A percentile compares a stretch with the other conserved stretches of the same genome.
Evolutionary conservation across 768 basidiomycete genomes (phyloP).

Genomic region (Leccinum pellstonianum): DNA sequence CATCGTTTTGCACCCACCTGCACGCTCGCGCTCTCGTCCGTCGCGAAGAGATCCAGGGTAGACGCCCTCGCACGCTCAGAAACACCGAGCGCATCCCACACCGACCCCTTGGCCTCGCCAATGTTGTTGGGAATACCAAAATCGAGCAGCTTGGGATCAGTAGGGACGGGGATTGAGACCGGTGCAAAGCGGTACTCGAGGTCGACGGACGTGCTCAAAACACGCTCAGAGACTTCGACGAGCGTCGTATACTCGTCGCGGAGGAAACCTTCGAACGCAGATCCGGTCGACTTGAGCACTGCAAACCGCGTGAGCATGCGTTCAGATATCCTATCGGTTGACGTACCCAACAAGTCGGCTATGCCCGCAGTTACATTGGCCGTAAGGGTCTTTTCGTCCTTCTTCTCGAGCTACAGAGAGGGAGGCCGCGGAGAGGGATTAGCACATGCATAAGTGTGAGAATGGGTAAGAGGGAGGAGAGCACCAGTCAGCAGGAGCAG

Average conservation of each 20-base stretch:
- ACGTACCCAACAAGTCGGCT: slow-evolving; percentile 75
- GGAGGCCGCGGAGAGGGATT: not conserved
- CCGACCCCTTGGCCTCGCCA: slow-evolving; percentile 41
- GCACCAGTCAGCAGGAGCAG: not conserved
- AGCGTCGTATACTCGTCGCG: slow-evolving; percentile 91
- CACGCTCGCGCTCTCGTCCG: slow-evolving; percentile 88
- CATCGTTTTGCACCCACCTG: slow-evolving; percentile 51
- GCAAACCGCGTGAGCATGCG: not conserved
- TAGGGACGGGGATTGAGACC: slow-evolving; percentile 45
- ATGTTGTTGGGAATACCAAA: slow-evolving; percentile 43
- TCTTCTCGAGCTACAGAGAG: slow-evolving; percentile 56
- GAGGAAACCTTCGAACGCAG: slow-evolving; percentile 77
- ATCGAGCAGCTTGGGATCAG: slow-evolving; percentile 51
- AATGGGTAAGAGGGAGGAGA: not conserved
- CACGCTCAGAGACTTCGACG: slow-evolving; percentile 77
- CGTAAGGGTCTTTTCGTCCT: slow-evolving; percentile 59
- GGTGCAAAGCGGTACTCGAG: slow-evolving; percentile 63
- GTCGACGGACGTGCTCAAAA: slow-evolving; percentile 88
- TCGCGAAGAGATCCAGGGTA: slow-evolving; percentile 80
- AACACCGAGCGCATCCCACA: slow-evolving; percentile 61
- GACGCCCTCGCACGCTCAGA: slow-evolving; percentile 50
- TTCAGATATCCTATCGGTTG: not conserved
- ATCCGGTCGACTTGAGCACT: slow-evolving; percentile 92
- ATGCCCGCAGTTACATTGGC: slow-evolving; percentile 70
- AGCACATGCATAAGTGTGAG: not conserved